Evolutionary conservation across 768 basidiomycete genomes (phyloP), one percentile per base, ranked within the genome.

Genomic region (Sporobolomyces roseus): DNA sequence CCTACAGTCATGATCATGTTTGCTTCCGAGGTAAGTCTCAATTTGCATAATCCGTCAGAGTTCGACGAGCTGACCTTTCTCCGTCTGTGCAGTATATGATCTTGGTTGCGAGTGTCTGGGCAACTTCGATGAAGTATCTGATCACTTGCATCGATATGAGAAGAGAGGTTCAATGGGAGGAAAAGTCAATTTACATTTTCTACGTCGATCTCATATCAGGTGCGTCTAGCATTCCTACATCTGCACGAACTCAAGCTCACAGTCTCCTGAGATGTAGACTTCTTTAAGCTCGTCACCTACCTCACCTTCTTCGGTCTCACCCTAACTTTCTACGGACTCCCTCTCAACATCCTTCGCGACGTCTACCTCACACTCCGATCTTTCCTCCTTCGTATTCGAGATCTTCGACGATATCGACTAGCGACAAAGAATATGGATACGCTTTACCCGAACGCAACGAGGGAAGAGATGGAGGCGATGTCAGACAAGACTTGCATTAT

Each of bases 361-460:
- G 91, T 99, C 52, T 98, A 94, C 80, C 85, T 96, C 75, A 96
- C 96, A 1, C 87, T 91, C 8, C 86, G 92, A 25, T 94, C 94
- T 3, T 97, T 99, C 82, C 81, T 93, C 74, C 85, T 87, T 3
- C 86, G 93, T 48, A 84, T 91, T 52, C 86, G 89, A 36, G 93
- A 93, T 38, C 85, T 98, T 65, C 84, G 91, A 62, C 88, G 92
- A 50, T 99, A 97, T 79, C 89, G 91, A 73, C 87, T 88, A 19
- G 94, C 96, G 3, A 99, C 94, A 9, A 83, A 88, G 59, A 92
- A 98, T 77, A 97, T 98, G 94, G 92, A 98, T 73, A 84, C 91
- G 74, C 83, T 91, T 45, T 98, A 97, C 78, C 93, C 96, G 7
- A 87, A 94, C 75, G 93, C 91, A 48, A 90, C 91, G 6, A 84